These are phyloP conservation scores for Populus simonii DNA, from an alignment of 345 rosid species.

Conservation along the genomic window DNA sequence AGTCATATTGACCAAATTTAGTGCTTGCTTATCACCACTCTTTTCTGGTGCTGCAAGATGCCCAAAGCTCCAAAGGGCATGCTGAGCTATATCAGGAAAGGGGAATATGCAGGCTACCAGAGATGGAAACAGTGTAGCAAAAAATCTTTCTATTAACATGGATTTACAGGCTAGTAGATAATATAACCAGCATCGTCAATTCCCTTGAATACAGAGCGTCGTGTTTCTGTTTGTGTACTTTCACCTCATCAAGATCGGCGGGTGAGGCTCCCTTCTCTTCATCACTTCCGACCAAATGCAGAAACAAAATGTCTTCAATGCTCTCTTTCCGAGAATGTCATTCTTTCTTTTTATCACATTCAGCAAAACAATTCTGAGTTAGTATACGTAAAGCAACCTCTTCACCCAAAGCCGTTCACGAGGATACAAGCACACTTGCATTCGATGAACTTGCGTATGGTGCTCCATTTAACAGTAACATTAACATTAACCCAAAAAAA, in stretches of 20 bases:
- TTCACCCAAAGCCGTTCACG: constrained; percentile 30
- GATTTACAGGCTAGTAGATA: constrained; percentile 28
- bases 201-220: constrained; percentile 29
- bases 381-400: constrained; percentile 24
- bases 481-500: too few species aligned
- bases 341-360: constrained; percentile 24
- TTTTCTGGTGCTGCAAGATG: not conserved
- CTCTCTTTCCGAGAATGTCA: constrained; percentile 24
- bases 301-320: not conserved
- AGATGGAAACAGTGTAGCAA: constrained; percentile 27
- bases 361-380: constrained; percentile 11
- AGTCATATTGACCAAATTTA: constrained; percentile 3
- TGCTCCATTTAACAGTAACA: constrained; percentile 39
- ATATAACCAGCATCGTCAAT: constrained; percentile 25
- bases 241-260: constrained; percentile 36
- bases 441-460: constrained; percentile 26
- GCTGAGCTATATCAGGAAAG: constrained; percentile 18
- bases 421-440: constrained; percentile 41
- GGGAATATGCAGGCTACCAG: constrained; percentile 22
- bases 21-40: constrained; percentile 23
- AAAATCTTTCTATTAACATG: constrained; percentile 34
- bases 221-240: constrained; percentile 28
- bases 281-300: constrained; percentile 14
- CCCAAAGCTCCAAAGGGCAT: constrained; percentile 36
- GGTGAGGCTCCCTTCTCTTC: constrained; percentile 33